phyloP scores from a whole-genome alignment of 441 rosid species.

The Pelargonium myrrhifolium region DNA sequence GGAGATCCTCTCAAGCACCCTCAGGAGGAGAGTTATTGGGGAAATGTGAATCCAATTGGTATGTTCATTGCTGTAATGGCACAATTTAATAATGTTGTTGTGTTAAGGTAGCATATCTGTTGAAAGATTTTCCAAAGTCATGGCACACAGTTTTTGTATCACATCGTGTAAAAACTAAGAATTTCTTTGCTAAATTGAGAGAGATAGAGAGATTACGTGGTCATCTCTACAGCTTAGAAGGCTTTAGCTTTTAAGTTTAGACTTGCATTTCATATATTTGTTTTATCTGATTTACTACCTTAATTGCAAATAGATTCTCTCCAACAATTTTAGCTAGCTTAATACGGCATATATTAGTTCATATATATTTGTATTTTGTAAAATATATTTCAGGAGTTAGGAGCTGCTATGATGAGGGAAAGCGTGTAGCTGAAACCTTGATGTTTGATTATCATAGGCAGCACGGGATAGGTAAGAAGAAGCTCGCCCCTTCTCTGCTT shows the following conservation, averaged over 20 bases:
- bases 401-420: constrained; percentile 20
- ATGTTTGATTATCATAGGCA: constrained; percentile 99
- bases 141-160: background rate
- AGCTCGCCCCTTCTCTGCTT: background rate
- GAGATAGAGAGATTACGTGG: too few relatives aligned
- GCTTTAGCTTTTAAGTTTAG: too few relatives aligned
- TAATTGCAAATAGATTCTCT: background rate
- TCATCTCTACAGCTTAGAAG: too few relatives aligned
- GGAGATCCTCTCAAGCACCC: constrained; percentile 96
- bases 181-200: too few relatives aligned
- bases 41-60: constrained; percentile 98
- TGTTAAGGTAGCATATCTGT: background rate
- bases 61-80: constrained; percentile 14
- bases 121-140: background rate
- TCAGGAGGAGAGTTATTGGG: constrained; percentile 89
- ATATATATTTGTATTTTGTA: constrained; percentile 1
- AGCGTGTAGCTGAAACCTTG: constrained; percentile 91
- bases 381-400: constrained; percentile 18
- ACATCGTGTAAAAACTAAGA: too few relatives aligned
- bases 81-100: background rate
- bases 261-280: too few relatives aligned
- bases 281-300: too few relatives aligned
- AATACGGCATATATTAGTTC: background rate
- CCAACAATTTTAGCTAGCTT: background rate
- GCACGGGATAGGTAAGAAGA: constrained; percentile 74